These are phyloP conservation scores for Gymnopus androsaceus DNA, from an alignment of 1,284 basidiomycete species.

Conservation along the genomic window DNA sequence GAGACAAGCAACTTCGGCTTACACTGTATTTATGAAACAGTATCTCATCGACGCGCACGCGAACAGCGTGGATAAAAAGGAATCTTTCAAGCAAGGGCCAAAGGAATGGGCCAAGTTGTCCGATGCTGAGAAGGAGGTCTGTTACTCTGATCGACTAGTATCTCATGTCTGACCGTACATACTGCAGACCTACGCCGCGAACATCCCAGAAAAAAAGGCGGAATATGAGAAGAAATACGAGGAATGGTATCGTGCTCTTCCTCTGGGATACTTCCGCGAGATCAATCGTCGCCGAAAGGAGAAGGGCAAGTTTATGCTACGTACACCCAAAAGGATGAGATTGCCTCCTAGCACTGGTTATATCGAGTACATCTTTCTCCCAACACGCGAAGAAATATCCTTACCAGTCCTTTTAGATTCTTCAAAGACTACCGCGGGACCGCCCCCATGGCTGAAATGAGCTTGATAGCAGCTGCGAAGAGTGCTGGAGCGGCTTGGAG, in stretches of 20 bases:
- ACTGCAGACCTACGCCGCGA: neutral
- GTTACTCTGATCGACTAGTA: neutral
- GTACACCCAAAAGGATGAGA: neutral
- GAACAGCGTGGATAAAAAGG: neutral
- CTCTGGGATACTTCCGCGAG: constrained; percentile 2
- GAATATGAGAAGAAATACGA: constrained; percentile 4
- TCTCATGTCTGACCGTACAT: neutral
- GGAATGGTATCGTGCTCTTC: constrained; percentile 7
- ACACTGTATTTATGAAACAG: neutral
- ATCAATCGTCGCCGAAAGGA: constrained; percentile 9
- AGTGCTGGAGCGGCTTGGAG: constrained; percentile 2
- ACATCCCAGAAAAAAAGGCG: neutral
- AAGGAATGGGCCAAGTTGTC: constrained; percentile 7
- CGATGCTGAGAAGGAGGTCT: constrained; percentile 10
- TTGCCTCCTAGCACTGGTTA: neutral
- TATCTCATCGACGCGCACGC: neutral
- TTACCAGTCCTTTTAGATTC: constrained; percentile 1
- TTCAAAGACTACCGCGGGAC: neutral
- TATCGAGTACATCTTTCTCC: neutral
- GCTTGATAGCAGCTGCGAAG: neutral
- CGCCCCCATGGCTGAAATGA: neutral
- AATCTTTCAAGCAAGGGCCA: neutral
- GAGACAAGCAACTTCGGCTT: neutral
- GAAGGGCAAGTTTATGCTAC: constrained; percentile 3
- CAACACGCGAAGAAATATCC: neutral